Base-by-base conservation (phyloP, 768 basidiomycete genomes). In the Tephrocybe sp. region DNA sequence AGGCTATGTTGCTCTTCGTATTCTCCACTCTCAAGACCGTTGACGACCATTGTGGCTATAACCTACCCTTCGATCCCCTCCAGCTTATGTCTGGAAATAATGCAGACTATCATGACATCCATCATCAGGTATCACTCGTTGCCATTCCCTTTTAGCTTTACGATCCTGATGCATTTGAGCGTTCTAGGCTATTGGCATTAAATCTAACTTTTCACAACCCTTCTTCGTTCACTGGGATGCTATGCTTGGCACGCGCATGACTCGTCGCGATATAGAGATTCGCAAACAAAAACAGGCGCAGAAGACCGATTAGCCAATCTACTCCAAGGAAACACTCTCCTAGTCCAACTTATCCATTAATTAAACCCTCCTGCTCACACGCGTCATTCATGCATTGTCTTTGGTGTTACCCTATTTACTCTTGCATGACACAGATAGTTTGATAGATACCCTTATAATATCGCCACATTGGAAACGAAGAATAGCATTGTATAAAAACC, bases 91-190 rank as follows among this genome's bases (percentile, higher is more conserved):
- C 85, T 44, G 71, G 76, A 3, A 99, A 99, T 65, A 97, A 92
- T 65, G 89, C 94, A 1, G 92, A 96, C 68, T 99, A 96, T 68
- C 96, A 98, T 66, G 96, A 98, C 67, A 97, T 98, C 53, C 96
- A 98, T 63, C 96, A 98, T 67, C 93, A 95, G 77, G 89, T 87
- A 60, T 69, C 71, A 59, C 19, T 30, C 36, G 7, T 13, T 33
- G 30, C 39, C 19, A 32, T 46, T 38, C 31, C 7, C 45, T 42
- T 38, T 30, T 34, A 8, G 7, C 20, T 39, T 22, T 17, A 39
- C 1, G 16, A 20, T 32, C 22, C 41, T 35, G 19, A 31, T 40
- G 42, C 38, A 49, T 13, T 45, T 54, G 39, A 14, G 10, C 31
- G 32, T 46, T 43, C 35, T 50, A 86, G 83, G 64, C 74, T 31